phyloP scores from a whole-genome alignment of 345 rosid species.

The Dipteronia dyeriana region DNA sequence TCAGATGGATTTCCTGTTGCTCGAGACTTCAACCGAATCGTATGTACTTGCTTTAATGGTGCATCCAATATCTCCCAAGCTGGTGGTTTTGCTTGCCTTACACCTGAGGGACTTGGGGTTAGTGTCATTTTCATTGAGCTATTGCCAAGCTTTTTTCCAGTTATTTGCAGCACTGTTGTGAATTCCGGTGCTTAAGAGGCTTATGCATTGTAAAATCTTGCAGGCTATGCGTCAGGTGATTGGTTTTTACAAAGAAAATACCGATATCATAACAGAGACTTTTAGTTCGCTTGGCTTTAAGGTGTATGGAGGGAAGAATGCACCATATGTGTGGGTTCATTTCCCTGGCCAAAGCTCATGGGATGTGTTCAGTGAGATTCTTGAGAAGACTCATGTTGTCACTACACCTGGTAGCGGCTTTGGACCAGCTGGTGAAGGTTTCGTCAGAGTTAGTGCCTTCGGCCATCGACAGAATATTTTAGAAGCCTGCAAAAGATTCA shows the following conservation, averaged over 20 bases:
- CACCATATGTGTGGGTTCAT: slow-evolving; percentile 95
- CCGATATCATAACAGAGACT: slow-evolving; percentile 73
- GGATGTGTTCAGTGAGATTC: slow-evolving; percentile 92
- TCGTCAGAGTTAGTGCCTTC: slow-evolving; percentile 86
- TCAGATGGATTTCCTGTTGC: slow-evolving; percentile 92
- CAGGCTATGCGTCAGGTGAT: slow-evolving; percentile 87
- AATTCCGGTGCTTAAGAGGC: background rate
- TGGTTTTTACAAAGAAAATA: slow-evolving; percentile 92
- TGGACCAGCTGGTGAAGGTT: slow-evolving; percentile 98
- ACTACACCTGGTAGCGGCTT: slow-evolving; percentile 95
- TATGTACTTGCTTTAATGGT: slow-evolving; percentile 91
- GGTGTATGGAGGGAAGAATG: slow-evolving; percentile 85
- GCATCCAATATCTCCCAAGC: slow-evolving; percentile 90
- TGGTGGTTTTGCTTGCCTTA: slow-evolving; percentile 93
- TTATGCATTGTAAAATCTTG: slow-evolving; percentile 22
- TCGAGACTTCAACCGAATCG: slow-evolving; percentile 81
- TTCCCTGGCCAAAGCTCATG: slow-evolving; percentile 96
- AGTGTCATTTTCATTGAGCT: slow-evolving; percentile 15
- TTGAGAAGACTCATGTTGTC: slow-evolving; percentile 91
- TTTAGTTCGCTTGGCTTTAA: slow-evolving; percentile 82
- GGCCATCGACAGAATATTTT: slow-evolving; percentile 83
- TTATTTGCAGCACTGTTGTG: background rate
- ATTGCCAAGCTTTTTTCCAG: background rate
- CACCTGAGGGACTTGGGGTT: slow-evolving; percentile 81
- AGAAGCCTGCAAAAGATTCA: slow-evolving; percentile 94